Evolutionary conservation across 805 yeast species (phyloP).

Genomic region (Lipomyces kockii): DNA sequence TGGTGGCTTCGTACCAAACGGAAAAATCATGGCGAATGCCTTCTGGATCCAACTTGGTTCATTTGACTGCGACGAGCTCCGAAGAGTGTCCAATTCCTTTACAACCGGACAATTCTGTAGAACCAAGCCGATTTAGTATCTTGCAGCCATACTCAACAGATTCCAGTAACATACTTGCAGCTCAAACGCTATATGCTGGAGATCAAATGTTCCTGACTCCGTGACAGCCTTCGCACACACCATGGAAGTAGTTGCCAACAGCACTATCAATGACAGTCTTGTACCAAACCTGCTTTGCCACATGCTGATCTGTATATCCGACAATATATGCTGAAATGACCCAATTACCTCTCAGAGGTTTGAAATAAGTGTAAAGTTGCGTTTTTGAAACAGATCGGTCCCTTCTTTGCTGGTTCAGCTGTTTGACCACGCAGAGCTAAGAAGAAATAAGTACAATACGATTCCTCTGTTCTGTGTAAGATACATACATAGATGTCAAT

Average conservation of each 20-base stretch:
- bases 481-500: not conserved
- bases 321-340: not conserved
- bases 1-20: slow-evolving; percentile 39
- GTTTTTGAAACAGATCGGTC: not conserved
- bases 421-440: too few relatives aligned
- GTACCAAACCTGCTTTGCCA: not conserved
- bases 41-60: slow-evolving; percentile 45
- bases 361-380: not conserved
- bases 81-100: slow-evolving; percentile 46
- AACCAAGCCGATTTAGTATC: slow-evolving; percentile 13
- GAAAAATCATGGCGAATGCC: slow-evolving; percentile 49
- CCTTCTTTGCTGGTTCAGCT: too few relatives aligned
- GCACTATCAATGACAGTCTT: not conserved
- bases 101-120: slow-evolving; percentile 50
- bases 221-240: slow-evolving; percentile 20
- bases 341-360: not conserved
- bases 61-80: slow-evolving; percentile 31
- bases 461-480: not conserved
- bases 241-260: slow-evolving; percentile 8
- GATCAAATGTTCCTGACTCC: slow-evolving; percentile 26
- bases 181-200: slow-evolving; percentile 23
- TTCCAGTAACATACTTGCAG: slow-evolving; percentile 15
- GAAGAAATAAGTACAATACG: not conserved
- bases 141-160: not conserved
- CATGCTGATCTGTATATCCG: not conserved